These are phyloP conservation scores for Saccharum spontaneum DNA, from an alignment of 176 grass and related monocot genomes.

Conservation along the genomic window DNA sequence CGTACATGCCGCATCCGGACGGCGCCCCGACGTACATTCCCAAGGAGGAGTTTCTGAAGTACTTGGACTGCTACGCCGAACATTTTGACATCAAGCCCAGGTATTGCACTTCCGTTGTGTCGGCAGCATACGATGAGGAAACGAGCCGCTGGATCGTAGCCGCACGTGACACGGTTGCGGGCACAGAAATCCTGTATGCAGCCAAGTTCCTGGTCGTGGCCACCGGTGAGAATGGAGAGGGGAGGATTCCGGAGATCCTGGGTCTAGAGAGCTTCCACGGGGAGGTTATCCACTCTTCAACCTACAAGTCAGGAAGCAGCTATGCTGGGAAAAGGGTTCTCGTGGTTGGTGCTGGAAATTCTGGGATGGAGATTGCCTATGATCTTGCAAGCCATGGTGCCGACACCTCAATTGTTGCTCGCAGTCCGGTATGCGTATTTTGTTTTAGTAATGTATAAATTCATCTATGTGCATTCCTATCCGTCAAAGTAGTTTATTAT, in stretches of 20 bases:
- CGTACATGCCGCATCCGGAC: background rate
- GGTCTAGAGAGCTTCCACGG: background rate
- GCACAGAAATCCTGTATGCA: background rate
- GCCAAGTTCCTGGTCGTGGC: background rate
- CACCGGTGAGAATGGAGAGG: background rate
- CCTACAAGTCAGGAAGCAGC: background rate
- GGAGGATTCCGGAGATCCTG: background rate
- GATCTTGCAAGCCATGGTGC: constrained; percentile 1
- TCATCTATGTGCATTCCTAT: background rate
- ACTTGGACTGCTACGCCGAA: constrained; percentile 6
- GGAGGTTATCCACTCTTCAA: background rate
- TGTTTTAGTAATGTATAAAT: background rate
- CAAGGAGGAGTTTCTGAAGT: constrained; percentile 16
- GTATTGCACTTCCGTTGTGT: constrained; percentile 8
- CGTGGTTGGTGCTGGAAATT: background rate
- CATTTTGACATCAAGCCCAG: background rate
- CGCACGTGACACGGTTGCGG: background rate
- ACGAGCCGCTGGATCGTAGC: background rate
- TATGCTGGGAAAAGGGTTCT: background rate
- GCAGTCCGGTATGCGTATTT: background rate
- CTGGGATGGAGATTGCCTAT: background rate
- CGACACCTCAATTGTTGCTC: background rate
- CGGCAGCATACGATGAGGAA: background rate
- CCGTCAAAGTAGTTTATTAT: background rate
- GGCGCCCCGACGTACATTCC: constrained; percentile 24